Evolutionary conservation across 2,329 filamentous ascomycete genomes (phyloP).

Genomic region (Ophiostoma pallidulum): DNA sequence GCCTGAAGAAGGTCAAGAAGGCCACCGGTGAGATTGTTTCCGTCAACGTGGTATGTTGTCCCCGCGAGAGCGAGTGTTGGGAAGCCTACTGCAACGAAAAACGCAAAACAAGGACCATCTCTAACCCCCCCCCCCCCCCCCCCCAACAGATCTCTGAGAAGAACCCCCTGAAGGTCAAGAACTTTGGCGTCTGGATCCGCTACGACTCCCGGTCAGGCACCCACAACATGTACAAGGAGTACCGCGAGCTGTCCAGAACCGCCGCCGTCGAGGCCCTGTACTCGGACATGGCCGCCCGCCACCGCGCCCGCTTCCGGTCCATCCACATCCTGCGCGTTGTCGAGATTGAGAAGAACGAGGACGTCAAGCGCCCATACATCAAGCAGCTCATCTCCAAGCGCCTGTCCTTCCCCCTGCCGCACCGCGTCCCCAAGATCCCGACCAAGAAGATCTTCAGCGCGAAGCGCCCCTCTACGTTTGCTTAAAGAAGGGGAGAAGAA

Average conservation of each 20-base stretch:
- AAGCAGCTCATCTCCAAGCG: constrained; percentile 93
- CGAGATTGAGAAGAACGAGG: constrained; percentile 88
- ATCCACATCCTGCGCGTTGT: constrained; percentile 95
- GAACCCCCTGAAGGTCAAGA: constrained; percentile 99
- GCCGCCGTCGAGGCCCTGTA: constrained; percentile 95
- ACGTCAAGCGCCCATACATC: constrained; percentile 98
- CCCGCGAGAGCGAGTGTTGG: neutral
- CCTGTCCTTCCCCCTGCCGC: constrained; percentile 97
- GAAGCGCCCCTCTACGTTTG: constrained; percentile 93
- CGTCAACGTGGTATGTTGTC: constrained; percentile 73
- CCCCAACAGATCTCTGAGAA: constrained; percentile 84
- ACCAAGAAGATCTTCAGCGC: constrained; percentile 89
- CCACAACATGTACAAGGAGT: constrained; percentile 99
- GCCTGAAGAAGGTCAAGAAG: constrained; percentile 99
- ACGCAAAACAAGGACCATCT: neutral
- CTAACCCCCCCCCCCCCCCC: too few species aligned
- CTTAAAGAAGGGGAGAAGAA: constrained; percentile 58
- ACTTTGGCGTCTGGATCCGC: constrained; percentile 99
- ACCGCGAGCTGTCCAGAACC: constrained; percentile 95
- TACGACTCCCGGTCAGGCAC: constrained; percentile 99
- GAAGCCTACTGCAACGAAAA: neutral
- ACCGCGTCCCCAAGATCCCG: constrained; percentile 77
- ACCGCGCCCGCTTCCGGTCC: constrained; percentile 94
- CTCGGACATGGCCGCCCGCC: constrained; percentile 98
- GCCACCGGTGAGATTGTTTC: constrained; percentile 98